Conservation (phyloP, 192 early-diverging fungal species). For the Backusella liffmaniae region DNA sequence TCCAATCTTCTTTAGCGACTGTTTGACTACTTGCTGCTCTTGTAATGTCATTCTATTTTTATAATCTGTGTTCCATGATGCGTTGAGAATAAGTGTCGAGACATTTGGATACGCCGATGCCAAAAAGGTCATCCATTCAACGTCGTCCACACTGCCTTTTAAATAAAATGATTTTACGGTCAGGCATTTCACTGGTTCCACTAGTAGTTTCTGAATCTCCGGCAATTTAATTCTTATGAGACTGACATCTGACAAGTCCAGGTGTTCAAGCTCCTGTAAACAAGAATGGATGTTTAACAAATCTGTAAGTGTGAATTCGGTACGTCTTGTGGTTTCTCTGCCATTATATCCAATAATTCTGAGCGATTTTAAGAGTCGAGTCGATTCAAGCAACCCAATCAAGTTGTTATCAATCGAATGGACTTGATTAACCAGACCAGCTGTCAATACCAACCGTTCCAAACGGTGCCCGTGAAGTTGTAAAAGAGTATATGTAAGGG, state of each 20-base stretch:
- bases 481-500: neutral
- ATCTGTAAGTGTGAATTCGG: neutral
- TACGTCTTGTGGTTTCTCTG: neutral
- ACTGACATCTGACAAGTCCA: neutral
- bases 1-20: neutral
- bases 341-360: neutral
- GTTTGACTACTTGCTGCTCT: neutral
- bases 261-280: neutral
- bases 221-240: neutral
- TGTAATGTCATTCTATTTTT: neutral
- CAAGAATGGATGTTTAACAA: neutral
- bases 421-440: neutral
- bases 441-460: neutral
- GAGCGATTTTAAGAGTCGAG: neutral
- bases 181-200: neutral
- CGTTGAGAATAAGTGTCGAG: neutral
- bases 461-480: neutral
- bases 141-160: neutral
- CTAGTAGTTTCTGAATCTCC: neutral
- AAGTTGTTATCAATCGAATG: neutral
- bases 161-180: conserved; percentile 3
- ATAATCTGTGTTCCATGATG: neutral
- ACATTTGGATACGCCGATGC: neutral
- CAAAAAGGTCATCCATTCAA: neutral
- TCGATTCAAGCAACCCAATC: neutral